These are phyloP conservation scores for Rhynchosporium graminicola DNA, from an alignment of 2,329 filamentous ascomycete species.

Conservation along the genomic window DNA sequence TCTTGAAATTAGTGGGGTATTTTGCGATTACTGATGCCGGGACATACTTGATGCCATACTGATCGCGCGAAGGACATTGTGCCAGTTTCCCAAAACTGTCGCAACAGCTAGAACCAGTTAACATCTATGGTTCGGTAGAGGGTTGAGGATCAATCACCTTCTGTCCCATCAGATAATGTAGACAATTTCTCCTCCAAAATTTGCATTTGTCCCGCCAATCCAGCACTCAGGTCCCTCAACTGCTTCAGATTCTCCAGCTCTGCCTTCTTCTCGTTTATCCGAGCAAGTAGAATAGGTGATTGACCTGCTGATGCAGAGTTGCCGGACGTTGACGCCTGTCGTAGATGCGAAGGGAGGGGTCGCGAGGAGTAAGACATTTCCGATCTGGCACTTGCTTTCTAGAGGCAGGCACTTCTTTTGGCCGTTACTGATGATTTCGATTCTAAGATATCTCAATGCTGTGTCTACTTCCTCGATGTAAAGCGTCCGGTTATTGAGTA, in stretches of 20 bases:
- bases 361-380: slow-evolving; percentile 59
- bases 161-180: slow-evolving; percentile 78
- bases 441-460: no score
- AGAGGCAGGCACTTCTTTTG: background rate
- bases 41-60: slow-evolving; percentile 79
- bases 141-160: slow-evolving; percentile 53
- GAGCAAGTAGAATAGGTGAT: slow-evolving; percentile 69
- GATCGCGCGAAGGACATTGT: slow-evolving; percentile 81
- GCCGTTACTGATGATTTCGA: no score
- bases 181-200: slow-evolving; percentile 74
- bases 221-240: slow-evolving; percentile 75
- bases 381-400: background rate
- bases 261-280: slow-evolving; percentile 82
- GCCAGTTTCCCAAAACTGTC: slow-evolving; percentile 83
- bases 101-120: slow-evolving; percentile 63
- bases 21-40: background rate
- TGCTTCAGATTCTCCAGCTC: slow-evolving; percentile 79
- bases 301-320: slow-evolving; percentile 55
- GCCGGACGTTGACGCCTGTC: slow-evolving; percentile 58
- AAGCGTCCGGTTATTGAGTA: no score
- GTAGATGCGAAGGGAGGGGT: slow-evolving; percentile 65
- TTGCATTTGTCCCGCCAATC: slow-evolving; percentile 80
- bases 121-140: background rate
- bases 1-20: slow-evolving; percentile 22
- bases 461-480: no score